Conservation (phyloP, 2,329 filamentous ascomycete species). For the Alternaria metachromatica region DNA sequence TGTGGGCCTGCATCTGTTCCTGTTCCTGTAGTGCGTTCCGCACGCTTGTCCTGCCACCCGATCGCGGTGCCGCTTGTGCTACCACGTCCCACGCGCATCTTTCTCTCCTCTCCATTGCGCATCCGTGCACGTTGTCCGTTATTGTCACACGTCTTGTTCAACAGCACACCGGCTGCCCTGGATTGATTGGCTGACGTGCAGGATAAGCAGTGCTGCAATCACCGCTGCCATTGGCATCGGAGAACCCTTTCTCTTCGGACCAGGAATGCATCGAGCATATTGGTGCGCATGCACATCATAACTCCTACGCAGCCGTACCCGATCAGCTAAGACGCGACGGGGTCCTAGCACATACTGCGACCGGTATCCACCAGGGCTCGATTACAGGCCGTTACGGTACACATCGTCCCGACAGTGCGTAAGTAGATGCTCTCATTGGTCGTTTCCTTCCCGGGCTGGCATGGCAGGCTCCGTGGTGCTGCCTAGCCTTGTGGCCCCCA, state of each 20-base stretch:
- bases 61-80: constrained; percentile 45
- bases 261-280: constrained; percentile 56
- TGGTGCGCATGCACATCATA: constrained; percentile 54
- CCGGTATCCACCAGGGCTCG: constrained; percentile 56
- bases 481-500: constrained; percentile 46
- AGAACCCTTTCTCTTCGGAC: constrained; percentile 54
- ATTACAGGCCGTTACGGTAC: constrained; percentile 59
- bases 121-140: constrained; percentile 48
- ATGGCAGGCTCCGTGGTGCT: constrained; percentile 45
- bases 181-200: constrained; percentile 51
- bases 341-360: constrained; percentile 54
- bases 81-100: constrained; percentile 42
- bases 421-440: constrained; percentile 57
- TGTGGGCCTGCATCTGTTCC: constrained; percentile 36
- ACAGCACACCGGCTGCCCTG: constrained; percentile 33
- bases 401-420: constrained; percentile 63
- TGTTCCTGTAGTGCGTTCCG: constrained; percentile 45
- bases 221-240: constrained; percentile 51
- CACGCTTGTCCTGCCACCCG: constrained; percentile 40
- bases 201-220: constrained; percentile 53
- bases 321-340: constrained; percentile 61
- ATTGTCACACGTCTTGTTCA: constrained; percentile 45
- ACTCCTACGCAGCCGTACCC: constrained; percentile 52
- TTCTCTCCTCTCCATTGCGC: constrained; percentile 28
- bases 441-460: constrained; percentile 38